Conservation (phyloP, 805 yeast genomes). For the Sugiyamaella qingdaonensis region DNA sequence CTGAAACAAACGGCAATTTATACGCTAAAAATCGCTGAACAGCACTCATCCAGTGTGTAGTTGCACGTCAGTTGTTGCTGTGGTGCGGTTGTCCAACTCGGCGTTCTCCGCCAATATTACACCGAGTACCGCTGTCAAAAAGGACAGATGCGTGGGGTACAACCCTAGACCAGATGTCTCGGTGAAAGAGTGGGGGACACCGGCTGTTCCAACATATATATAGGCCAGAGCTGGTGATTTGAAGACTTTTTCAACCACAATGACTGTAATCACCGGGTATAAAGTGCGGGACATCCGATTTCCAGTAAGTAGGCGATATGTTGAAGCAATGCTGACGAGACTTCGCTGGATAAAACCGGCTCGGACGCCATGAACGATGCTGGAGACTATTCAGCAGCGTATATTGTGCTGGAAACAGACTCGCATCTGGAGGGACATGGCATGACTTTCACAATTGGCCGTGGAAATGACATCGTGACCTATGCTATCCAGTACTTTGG, state of each 20-base stretch:
- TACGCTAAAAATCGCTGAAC: no score
- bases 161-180: no score
- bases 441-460: slow-evolving; percentile 42
- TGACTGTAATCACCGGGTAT: slow-evolving; percentile 30
- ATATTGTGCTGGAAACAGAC: slow-evolving; percentile 33
- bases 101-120: no score
- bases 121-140: no score
- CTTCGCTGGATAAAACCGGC: slow-evolving; percentile 39
- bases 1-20: no score
- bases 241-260: neutral
- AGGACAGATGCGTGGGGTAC: no score
- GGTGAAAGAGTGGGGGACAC: no score
- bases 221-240: no score
- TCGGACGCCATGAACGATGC: slow-evolving; percentile 42
- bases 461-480: slow-evolving; percentile 38
- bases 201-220: no score
- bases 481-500: slow-evolving; percentile 38
- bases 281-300: slow-evolving; percentile 35
- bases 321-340: slow-evolving; percentile 15
- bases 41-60: no score
- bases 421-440: slow-evolving; percentile 36
- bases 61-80: no score
- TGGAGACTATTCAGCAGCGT: slow-evolving; percentile 43
- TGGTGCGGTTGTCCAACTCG: no score
- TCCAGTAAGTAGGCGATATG: slow-evolving; percentile 25